These are phyloP conservation scores for Fusarium sp. DNA, from an alignment of 2,329 filamentous ascomycete genomes.

Conservation along the genomic window DNA sequence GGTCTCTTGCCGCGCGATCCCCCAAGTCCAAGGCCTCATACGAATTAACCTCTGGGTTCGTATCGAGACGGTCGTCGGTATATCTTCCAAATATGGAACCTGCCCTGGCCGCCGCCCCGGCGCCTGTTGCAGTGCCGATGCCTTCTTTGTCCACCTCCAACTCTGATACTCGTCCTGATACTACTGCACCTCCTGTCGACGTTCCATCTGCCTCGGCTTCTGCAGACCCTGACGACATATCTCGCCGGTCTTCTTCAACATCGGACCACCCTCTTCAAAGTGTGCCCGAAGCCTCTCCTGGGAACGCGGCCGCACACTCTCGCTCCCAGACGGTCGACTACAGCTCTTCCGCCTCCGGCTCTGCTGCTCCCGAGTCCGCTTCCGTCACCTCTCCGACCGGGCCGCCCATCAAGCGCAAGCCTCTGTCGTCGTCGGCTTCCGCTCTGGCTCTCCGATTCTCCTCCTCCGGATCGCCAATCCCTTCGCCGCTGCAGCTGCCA, in stretches of 20 bases:
- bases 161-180: slow-evolving; percentile 45
- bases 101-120: slow-evolving; percentile 36
- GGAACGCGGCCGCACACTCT: slow-evolving; percentile 35
- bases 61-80: slow-evolving; percentile 35
- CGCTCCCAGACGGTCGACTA: slow-evolving; percentile 44
- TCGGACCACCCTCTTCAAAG: slow-evolving; percentile 32
- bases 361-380: slow-evolving; percentile 18
- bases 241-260: slow-evolving; percentile 34
- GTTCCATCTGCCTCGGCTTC: slow-evolving; percentile 30
- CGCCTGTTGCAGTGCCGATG: slow-evolving; percentile 38
- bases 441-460: slow-evolving; percentile 42
- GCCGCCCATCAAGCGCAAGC: slow-evolving; percentile 68
- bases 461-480: slow-evolving; percentile 41
- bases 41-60: slow-evolving; percentile 26
- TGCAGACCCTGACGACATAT: slow-evolving; percentile 32
- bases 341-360: slow-evolving; percentile 33
- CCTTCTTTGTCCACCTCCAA: slow-evolving; percentile 38
- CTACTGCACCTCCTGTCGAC: slow-evolving; percentile 36
- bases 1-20: slow-evolving; percentile 19
- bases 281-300: slow-evolving; percentile 21
- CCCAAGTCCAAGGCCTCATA: slow-evolving; percentile 27
- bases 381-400: slow-evolving; percentile 36
- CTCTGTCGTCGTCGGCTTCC: slow-evolving; percentile 64
- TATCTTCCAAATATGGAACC: slow-evolving; percentile 44
- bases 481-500: slow-evolving; percentile 55